A percentile compares a stretch with the other conserved stretches of the same genome.
Evolutionary conservation across 495 filamentous ascomycete genomes (phyloP).

Genomic region (Daldinia concentrica): DNA sequence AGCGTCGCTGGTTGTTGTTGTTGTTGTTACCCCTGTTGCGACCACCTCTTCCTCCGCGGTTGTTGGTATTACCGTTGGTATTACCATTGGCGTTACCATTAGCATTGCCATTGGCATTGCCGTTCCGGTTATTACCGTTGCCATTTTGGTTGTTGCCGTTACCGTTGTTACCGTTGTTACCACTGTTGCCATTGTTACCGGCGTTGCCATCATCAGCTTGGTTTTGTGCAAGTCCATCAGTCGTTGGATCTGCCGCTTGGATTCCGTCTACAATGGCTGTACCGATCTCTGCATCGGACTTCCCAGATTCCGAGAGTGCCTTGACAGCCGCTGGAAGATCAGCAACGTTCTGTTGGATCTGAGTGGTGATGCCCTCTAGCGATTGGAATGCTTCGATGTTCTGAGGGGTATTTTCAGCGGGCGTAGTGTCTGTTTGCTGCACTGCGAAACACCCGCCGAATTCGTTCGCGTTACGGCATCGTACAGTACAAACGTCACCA

Average conservation of each 20-base stretch:
- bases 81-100: background rate
- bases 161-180: background rate
- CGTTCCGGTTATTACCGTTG: background rate
- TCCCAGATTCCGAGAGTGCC: constrained; percentile 37
- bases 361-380: constrained; percentile 39
- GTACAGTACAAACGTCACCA: constrained; percentile 63
- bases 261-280: constrained; percentile 22
- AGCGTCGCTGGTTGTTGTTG: constrained; percentile 7
- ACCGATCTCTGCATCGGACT: constrained; percentile 26
- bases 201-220: background rate
- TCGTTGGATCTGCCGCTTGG: constrained; percentile 25
- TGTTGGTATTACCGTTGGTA: no score
- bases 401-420: constrained; percentile 49
- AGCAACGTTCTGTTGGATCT: constrained; percentile 48
- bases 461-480: constrained; percentile 65
- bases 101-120: background rate
- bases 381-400: constrained; percentile 47
- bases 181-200: background rate
- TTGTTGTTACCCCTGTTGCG: background rate
- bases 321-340: constrained; percentile 50
- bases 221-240: constrained; percentile 16
- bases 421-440: constrained; percentile 51
- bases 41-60: background rate
- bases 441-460: constrained; percentile 63
- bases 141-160: background rate